Percentiles rank a stretch among this genome's conserved stretches.
Conservation (phyloP, 495 filamentous ascomycete species). For the Acidomyces sp. region DNA sequence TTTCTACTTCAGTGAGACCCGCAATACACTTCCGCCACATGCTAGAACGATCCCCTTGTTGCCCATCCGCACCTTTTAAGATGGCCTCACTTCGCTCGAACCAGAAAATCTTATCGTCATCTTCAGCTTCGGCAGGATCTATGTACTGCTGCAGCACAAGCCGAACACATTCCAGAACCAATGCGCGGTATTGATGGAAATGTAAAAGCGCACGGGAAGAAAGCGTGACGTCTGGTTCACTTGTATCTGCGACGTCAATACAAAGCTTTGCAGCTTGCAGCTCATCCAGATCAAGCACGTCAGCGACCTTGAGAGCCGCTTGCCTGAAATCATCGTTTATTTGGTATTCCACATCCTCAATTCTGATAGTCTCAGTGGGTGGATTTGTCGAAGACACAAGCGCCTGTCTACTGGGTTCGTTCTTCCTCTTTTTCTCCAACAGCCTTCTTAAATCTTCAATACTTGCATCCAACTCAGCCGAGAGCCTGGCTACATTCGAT, state of each 20-base stretch:
- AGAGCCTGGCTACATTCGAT: conserved; percentile 49
- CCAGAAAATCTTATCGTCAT: conserved; percentile 42
- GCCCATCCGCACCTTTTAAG: conserved; percentile 9
- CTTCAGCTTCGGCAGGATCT: conserved; percentile 51
- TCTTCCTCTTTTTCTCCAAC: conserved; percentile 60
- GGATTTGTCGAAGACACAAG: conserved; percentile 35
- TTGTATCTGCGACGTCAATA: conserved; percentile 27
- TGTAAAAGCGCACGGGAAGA: conserved; percentile 40
- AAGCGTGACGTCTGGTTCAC: neutral
- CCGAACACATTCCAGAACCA: conserved; percentile 68
- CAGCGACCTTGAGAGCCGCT: conserved; percentile 61
- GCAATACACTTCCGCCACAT: conserved; percentile 57
- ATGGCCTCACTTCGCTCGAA: conserved; percentile 27
- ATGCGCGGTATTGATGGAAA: conserved; percentile 70
- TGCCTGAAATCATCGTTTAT: conserved; percentile 81
- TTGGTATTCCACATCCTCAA: conserved; percentile 61
- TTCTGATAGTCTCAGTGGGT: conserved; percentile 33
- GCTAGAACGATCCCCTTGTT: conserved; percentile 16
- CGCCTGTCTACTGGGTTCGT: conserved; percentile 49
- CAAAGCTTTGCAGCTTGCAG: conserved; percentile 63
- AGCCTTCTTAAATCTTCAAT: conserved; percentile 62
- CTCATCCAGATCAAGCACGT: conserved; percentile 82
- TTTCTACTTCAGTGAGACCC: conserved; percentile 59
- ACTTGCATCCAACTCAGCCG: conserved; percentile 52
- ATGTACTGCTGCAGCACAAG: conserved; percentile 15